These are phyloP conservation scores for Botrytis paeoniae DNA, from an alignment of 2,329 filamentous ascomycete genomes.

Conservation along the genomic window DNA sequence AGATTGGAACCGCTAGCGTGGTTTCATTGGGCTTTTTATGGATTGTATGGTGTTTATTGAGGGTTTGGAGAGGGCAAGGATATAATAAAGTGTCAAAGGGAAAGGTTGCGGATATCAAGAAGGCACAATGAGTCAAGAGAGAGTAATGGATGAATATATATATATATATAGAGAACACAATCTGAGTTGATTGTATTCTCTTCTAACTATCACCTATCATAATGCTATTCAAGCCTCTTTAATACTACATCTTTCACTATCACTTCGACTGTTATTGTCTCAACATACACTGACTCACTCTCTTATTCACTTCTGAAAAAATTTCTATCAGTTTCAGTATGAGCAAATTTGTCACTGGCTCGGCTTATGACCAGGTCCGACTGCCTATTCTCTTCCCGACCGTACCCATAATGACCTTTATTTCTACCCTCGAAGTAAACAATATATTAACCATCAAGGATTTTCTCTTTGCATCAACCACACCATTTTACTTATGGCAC, in stretches of 20 bases:
- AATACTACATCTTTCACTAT: neutral
- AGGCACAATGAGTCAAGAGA: constrained; percentile 24
- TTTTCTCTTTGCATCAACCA: neutral
- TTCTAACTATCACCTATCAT: neutral
- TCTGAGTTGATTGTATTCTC: neutral
- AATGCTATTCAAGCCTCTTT: neutral
- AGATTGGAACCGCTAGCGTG: constrained; percentile 54
- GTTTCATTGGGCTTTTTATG: constrained; percentile 66
- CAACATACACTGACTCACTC: neutral
- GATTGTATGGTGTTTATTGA: constrained; percentile 52
- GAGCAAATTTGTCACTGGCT: neutral
- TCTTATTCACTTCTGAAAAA: neutral
- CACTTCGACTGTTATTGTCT: neutral
- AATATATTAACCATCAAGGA: neutral
- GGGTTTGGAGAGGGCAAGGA: constrained; percentile 31
- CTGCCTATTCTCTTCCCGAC: neutral
- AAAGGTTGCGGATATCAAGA: constrained; percentile 22
- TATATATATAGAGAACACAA: neutral
- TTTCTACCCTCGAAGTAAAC: neutral
- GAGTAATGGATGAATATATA: neutral
- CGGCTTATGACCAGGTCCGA: neutral
- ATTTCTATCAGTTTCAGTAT: neutral
- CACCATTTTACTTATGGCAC: neutral
- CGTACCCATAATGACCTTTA: neutral
- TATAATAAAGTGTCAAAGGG: constrained; percentile 24